Evolutionary conservation across 2,329 filamentous ascomycete species (phyloP).

Genomic region (Beauveria caledonica): DNA sequence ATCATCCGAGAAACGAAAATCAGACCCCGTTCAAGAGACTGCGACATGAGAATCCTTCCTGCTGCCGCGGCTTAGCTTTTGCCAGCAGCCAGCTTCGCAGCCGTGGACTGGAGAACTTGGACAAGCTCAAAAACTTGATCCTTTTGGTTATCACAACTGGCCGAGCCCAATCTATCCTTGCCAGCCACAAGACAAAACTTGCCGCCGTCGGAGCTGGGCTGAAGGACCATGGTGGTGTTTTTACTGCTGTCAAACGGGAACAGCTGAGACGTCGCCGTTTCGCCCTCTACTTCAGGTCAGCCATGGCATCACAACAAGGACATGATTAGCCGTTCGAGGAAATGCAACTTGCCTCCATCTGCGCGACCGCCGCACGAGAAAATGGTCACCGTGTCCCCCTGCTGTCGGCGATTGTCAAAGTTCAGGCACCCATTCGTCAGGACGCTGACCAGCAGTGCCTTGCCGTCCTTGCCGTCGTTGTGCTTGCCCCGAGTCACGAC

Average conservation of each 20-base stretch:
- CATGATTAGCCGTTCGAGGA: neutral
- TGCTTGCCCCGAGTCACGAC: conserved; percentile 41
- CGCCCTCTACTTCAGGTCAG: conserved; percentile 26
- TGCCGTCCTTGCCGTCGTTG: conserved; percentile 33
- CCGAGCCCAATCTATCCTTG: conserved; percentile 21
- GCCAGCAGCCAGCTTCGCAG: neutral
- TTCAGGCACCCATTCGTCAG: conserved; percentile 44
- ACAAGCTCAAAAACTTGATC: conserved; percentile 9
- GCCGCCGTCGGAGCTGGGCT: conserved; percentile 35
- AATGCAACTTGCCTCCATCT: conserved; percentile 32
- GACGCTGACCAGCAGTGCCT: conserved; percentile 39
- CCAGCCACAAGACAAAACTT: conserved; percentile 34
- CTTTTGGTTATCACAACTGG: conserved; percentile 10
- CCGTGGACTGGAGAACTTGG: neutral
- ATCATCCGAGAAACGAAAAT: neutral
- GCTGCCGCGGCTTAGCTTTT: neutral
- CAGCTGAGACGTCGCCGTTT: conserved; percentile 40
- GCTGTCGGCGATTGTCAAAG: conserved; percentile 36
- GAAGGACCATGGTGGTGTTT: conserved; percentile 29
- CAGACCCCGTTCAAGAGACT: neutral
- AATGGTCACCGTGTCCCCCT: conserved; percentile 38
- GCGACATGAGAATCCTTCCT: neutral
- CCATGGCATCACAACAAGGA: neutral
- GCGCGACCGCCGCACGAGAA: conserved; percentile 46
- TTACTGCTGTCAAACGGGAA: conserved; percentile 37